Evolutionary conservation across 805 yeast genomes (phyloP), one percentile per base, ranked within the genome.

Genomic region (Candida succiphila): DNA sequence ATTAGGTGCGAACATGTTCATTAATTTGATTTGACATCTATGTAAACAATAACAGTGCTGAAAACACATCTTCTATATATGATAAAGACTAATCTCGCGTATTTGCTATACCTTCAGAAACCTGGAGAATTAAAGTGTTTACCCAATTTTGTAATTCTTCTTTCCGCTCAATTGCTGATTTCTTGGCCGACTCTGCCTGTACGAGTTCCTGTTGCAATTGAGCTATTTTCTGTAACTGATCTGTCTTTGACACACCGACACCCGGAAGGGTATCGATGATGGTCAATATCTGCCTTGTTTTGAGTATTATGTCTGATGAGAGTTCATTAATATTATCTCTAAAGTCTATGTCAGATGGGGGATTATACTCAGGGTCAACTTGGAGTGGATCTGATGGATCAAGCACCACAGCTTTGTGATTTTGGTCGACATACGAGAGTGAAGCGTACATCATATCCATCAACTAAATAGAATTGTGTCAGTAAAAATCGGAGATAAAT

Each of bases 221-320:
- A 32, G 68, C 70, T 14, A 89, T 82, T 38, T 69, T 67, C 19
- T 60, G 57, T 51, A 87, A 52, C 55, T 88, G 97, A 35, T 74
- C 78, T 29, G 67, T 72, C 17, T 83, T 81, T 2, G 88, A 74
- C 1, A 81, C 88, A 7, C 94, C 96, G 3, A 86, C 84, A 10
- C 96, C 97, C 0, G 98, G 98, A 28, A 89, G 61, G 3, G 94
- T 75, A 49, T 84, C 94, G 26, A 89, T 87, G 19, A 89, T 70
- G 47, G 83, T 77, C 26, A 84, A 71, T 13, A 89, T 82, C 53
- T 92, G 97, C 45, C 94, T 71, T 5, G 94, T 74, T 49, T 88
- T 88, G 37, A 86, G 58, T 18, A 88, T 83, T 7, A 89, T 70
- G 51, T 89, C 98, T 1, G 83, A 74, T 2, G 95, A 72, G 7